phyloP scores from a whole-genome alignment of 2,329 filamentous ascomycete genomes.

The Graphilbum sp. region DNA sequence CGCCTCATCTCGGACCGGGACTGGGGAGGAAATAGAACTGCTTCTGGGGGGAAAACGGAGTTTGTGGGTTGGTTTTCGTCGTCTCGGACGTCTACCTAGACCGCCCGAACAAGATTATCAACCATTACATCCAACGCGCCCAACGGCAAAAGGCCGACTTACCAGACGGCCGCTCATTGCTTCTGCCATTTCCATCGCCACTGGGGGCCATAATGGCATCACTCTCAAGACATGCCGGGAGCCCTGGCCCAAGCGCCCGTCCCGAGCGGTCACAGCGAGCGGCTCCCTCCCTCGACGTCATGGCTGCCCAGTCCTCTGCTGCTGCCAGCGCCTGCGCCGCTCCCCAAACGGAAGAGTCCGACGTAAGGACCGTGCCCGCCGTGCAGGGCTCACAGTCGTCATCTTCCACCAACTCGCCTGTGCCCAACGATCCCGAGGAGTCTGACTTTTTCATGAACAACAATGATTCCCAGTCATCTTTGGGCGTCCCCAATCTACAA shows the following conservation, averaged over 20 bases:
- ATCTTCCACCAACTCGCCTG: slow-evolving; percentile 60
- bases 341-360: slow-evolving; percentile 13
- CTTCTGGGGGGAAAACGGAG: too few species aligned
- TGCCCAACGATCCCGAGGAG: slow-evolving; percentile 68
- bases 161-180: background rate
- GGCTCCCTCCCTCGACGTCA: slow-evolving; percentile 11
- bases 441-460: slow-evolving; percentile 81
- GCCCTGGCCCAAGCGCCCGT: background rate
- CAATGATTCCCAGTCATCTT: slow-evolving; percentile 86
- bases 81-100: too few species aligned
- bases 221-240: background rate
- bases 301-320: slow-evolving; percentile 9
- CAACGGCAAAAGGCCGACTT: too few species aligned
- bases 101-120: too few species aligned
- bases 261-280: slow-evolving; percentile 3
- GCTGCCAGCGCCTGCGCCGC: too few species aligned
- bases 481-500: slow-evolving; percentile 63
- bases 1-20: too few species aligned
- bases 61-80: too few species aligned
- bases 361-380: slow-evolving; percentile 11
- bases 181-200: background rate
- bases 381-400: slow-evolving; percentile 38
- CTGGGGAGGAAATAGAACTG: too few species aligned
- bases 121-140: too few species aligned
- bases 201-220: slow-evolving; percentile 4